A percentile compares a stretch with the other conserved stretches of the same genome.
Evolutionary conservation across 768 basidiomycete genomes (phyloP).

Genomic region (Boletus sensibilis): DNA sequence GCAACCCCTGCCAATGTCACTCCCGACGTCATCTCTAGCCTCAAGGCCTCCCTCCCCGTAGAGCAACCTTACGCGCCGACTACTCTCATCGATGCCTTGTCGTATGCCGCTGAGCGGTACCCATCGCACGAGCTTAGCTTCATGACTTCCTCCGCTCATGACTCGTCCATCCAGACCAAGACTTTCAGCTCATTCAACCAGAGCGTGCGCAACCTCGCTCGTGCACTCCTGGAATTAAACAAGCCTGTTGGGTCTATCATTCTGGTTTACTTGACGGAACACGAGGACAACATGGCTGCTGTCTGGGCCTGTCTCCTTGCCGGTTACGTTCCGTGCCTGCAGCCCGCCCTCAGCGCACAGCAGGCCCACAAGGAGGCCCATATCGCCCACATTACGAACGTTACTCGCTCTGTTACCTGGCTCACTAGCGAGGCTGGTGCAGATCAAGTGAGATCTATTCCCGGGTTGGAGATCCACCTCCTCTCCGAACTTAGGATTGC

Average conservation of each 20-base stretch:
- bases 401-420: constrained; percentile 23
- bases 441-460: constrained; percentile 21
- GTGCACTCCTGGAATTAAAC: constrained; percentile 12
- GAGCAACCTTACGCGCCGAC: constrained; percentile 6
- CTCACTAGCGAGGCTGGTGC: constrained; percentile 25
- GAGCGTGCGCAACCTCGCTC: constrained; percentile 1
- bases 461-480: constrained; percentile 25
- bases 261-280: constrained; percentile 29
- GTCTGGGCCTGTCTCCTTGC: constrained; percentile 31
- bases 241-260: constrained; percentile 26
- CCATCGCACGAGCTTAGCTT: constrained; percentile 25
- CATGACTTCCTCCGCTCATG: constrained; percentile 26
- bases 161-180: constrained; percentile 21
- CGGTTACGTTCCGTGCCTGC: constrained; percentile 30
- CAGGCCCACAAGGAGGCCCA: constrained; percentile 29
- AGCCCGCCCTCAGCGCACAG: constrained; percentile 31
- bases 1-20: background rate
- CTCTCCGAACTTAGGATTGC: constrained; percentile 22
- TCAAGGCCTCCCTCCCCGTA: constrained; percentile 3
- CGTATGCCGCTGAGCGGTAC: constrained; percentile 18
- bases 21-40: constrained; percentile 1
- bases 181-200: constrained; percentile 21
- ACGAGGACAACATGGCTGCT: constrained; percentile 31
- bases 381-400: constrained; percentile 19
- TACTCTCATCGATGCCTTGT: constrained; percentile 26